Evolutionary conservation across 352 stramenopile genomes (phyloP), one percentile per base, ranked within the genome.

Genomic region (Phytophthora tubulina): DNA sequence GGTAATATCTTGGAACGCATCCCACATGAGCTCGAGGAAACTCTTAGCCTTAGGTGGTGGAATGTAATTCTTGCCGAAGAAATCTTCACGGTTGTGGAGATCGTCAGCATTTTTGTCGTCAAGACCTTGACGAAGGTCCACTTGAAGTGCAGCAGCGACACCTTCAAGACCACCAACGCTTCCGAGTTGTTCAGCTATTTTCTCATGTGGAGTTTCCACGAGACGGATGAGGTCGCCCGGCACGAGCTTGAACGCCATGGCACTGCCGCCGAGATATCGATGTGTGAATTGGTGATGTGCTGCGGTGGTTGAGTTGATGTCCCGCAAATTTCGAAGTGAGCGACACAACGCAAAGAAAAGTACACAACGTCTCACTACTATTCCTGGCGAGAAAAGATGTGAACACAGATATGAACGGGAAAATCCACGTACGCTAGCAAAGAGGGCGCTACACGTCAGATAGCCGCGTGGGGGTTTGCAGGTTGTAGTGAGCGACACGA

Each of bases 1-100:
- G 36, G 92, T 97, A 14, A 91, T 80, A 64, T 98, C 93, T 50
- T 97, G 82, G 71, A 97, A 91, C 9, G 90, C 90, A 50, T 97
- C 89, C 77, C 89, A 93, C 70, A 98, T 94, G 38, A 98, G 82
- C 68, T 85, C 84, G 21, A 90, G 48, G 68, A 92, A 85, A 15
- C 73, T 67, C 64, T 88, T 88, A 58, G 80, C 46, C 33, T 73
- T 73, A 15, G 83, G 78, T 30, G 82, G 82, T 27, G 69, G 33
- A 35, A 92, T 75, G 73, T 89, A 92, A 63, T 92, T 92, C 55
- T 72, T 75, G 31, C 84, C 84, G 51, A 90, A 92, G 6, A 55
- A 62, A 6, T 73, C 72, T 41, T 88, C 80, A n/a, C 84, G 80
- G 0, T 38, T 45, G 11, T 57, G 33, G 11, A 88, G 52, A 60